These are phyloP conservation scores for Saururus chinensis DNA, from an alignment of 164 flowering plant genomes.

Conservation along the genomic window DNA sequence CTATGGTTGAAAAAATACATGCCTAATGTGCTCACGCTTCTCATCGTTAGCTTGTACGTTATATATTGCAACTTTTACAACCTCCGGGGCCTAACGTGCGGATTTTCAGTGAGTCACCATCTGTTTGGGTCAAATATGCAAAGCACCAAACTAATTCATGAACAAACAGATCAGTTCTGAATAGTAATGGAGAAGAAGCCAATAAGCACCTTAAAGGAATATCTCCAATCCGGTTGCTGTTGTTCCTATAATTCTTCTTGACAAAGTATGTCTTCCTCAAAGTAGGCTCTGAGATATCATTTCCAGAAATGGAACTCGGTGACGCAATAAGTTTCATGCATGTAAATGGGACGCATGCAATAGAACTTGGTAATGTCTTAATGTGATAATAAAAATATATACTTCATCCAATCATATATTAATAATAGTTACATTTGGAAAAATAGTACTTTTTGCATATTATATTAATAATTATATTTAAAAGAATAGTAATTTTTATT, in stretches of 20 bases:
- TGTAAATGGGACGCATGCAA: neutral
- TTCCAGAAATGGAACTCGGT: neutral
- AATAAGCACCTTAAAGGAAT: neutral
- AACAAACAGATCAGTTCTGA: neutral
- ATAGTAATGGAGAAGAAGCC: neutral
- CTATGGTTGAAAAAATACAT: too few relatives aligned
- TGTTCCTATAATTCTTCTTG: neutral
- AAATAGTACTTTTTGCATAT: too few relatives aligned
- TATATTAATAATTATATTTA: too few relatives aligned
- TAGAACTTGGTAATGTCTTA: neutral
- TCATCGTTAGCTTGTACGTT: neutral
- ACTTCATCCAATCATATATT: too few relatives aligned
- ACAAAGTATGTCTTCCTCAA: neutral
- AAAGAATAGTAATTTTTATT: too few relatives aligned
- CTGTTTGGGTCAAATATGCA: neutral
- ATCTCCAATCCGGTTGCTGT: neutral
- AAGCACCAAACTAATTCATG: neutral
- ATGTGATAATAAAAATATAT: neutral
- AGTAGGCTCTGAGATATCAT: neutral
- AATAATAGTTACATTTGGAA: too few relatives aligned
- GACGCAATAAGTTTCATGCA: neutral
- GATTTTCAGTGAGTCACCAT: neutral
- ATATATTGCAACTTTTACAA: neutral
- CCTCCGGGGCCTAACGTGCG: neutral
- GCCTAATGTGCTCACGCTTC: neutral